Evolutionary conservation across 2,329 filamentous ascomycete genomes (phyloP), one percentile per base, ranked within the genome.

Genomic region (Zasmidium citrigriseum): DNA sequence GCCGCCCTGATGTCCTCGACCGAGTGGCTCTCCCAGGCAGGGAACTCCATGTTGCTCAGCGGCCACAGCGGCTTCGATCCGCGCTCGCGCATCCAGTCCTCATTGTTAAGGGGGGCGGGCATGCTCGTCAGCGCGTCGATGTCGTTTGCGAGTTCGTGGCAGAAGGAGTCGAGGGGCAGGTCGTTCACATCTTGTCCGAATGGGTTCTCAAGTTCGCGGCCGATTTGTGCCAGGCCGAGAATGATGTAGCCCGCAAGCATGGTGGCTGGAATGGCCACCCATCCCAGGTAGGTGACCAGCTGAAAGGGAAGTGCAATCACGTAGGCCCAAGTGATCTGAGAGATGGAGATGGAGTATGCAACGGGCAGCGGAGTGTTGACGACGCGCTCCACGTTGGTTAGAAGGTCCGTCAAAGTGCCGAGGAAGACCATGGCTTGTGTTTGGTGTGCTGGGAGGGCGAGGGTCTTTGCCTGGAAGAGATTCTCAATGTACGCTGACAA

Each of bases 111-210:
- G 2, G 83, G 83, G 34, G 82, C 75, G 1, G 82, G 81, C 11
- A 76, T 78, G 55, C 85, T 82, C 21, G 87, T 86, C 65, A 93
- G 86, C 58, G 89, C 85, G 45, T 93, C 89, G 65, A 95, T 80
- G 67, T 96, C 91, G 27, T 82, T 74, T 21, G 88, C 84, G 45
- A 95, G 81, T 68, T 92, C 88, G 38, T 87, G 82, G 76, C 90
- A 95, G 79, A 87, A 96, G 14, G 81, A 77, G 70, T 93, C 90
- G 2, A 93, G 80, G 0, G 89, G 88, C 45, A 93, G 77, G 73
- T 95, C 90, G 70, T 95, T 95, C 66, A 93, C 90, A 63, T 95
- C 90, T 63, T 86, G 81, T 57, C 90, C 90, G 72, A 95, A 95
- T 4, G 90, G 90, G 69, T 95, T 91, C 74, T 95, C 90, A 63